Base-by-base conservation (phyloP, 495 filamentous ascomycete species). In the Aspergillus ostianus region DNA sequence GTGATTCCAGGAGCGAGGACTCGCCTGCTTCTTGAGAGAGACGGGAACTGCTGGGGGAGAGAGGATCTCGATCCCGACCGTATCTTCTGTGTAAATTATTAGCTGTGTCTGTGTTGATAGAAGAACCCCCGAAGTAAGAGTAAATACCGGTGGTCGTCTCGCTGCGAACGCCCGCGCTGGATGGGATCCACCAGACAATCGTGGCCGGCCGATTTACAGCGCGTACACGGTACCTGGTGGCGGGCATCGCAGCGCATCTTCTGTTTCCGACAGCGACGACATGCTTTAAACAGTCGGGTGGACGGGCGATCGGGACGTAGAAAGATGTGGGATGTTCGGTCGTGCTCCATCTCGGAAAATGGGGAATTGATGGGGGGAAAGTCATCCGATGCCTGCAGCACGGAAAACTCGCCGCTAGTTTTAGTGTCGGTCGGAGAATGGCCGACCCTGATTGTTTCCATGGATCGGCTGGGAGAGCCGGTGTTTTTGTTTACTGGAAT, bases 181-280 rank as follows among this genome's bases (percentile, higher is more conserved):
- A 78, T 72, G 5, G 74, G 73, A 61, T 78, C 75, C 15, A 78
- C 27, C 23, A 78, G 71, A 53, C 75, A 78, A 45, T 78, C 73
- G 3, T 73, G 71, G 26, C 73, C 75, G 8, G 67, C 63, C 6
- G 71, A 67, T 13, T 69, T 70, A 58, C 75, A 78, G 46, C 75
- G 73, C 32, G 73, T 73, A 54, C 75, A 78, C 12, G 75, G 75
- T 44, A 77, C 68, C 56, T 72, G 73, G n/a, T 64, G 70, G 36
- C 72, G 73, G 26, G 75, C 75, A 61, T 78, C 75, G 46, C 75
- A 78, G 29, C 75, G 73, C 70, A 78, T 76, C 53, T 78, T 78
- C 51, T 77, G 73, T 61, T 71, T 64, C 18, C 73, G 65, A 63
- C 75, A 78, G 68, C 73, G 70, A 29, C 75, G 73, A 48, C 75